Base-by-base conservation (phyloP, 352 stramenopile genomes). In the Globisporangium solare region DNA sequence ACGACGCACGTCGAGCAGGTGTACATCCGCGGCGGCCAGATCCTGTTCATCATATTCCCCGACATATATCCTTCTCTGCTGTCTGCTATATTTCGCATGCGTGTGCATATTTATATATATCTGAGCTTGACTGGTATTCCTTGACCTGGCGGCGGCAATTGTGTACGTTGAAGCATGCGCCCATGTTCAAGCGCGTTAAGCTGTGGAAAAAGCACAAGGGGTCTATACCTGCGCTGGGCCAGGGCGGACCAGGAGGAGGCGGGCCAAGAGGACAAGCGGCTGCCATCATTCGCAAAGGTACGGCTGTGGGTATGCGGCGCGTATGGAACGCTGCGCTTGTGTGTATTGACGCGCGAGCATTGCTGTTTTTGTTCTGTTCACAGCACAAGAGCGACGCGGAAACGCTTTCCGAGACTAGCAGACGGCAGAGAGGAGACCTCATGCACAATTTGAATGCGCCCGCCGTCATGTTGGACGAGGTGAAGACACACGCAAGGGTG, bases 191-290 rank as follows among this genome's bases (percentile, higher is more conserved):
- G 67, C 68, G 83, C 57, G 78, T 94, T 60, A 92, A 92, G 65
- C 64, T 94, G 58, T 94, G 83, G 83, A 94, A 94, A 71, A 94
- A 92, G 63, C 81, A 92, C 70, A 88, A 88, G 61, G 83, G 83
- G 22, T 60, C 78, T 24, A 87, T 90, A 56, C 83, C 80, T 21
- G 78, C 78, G 32, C 58, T 94, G 24, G 82, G 81, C 20, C 76
- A 92, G 53, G 80, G 83, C 57, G 81, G 78, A 15, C 56, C 74
- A 41, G 80, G 74, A 54, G 78, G 79, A 35, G 68, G 66, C 8
- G 78, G 69, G 1, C 81, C 79, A 27, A 76, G 83, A 63, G 83
- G 83, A 31, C 83, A 92, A 60, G 79, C 81, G 8, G 83, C 81
- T 43, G 83, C 79, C 11, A 92, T 92, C 61, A 89, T 94, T 31